A percentile compares a stretch with the other conserved stretches of the same genome.
Evolutionary conservation across 2,329 filamentous ascomycete species (phyloP).

Genomic region (Gliomastix tumulicola): DNA sequence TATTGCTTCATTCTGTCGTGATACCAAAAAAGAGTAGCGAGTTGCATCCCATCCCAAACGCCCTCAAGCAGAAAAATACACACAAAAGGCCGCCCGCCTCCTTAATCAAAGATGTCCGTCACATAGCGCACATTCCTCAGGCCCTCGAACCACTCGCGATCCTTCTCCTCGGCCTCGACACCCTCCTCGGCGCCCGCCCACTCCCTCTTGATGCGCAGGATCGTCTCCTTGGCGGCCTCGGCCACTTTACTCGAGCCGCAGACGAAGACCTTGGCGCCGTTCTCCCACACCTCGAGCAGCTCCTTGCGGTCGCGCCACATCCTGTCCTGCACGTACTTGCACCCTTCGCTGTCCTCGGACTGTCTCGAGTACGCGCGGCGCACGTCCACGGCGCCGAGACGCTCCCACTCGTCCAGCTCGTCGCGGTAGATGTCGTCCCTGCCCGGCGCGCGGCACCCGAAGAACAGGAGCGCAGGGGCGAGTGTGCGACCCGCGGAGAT

Average conservation of each 20-base stretch:
- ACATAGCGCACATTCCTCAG: slow-evolving; percentile 45
- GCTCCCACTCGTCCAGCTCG: slow-evolving; percentile 38
- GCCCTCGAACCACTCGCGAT: slow-evolving; percentile 31
- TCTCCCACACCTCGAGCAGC: slow-evolving; percentile 22
- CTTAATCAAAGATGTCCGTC: slow-evolving; percentile 52
- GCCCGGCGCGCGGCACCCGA: slow-evolving; percentile 33
- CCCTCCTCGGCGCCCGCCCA: slow-evolving; percentile 23
- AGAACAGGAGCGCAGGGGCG: slow-evolving; percentile 46
- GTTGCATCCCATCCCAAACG: too few species aligned
- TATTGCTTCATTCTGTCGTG: too few species aligned
- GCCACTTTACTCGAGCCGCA: slow-evolving; percentile 46
- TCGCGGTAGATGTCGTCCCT: slow-evolving; percentile 37
- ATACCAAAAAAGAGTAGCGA: too few species aligned
- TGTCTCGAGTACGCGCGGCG: slow-evolving; percentile 41
- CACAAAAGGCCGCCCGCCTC: too few species aligned
- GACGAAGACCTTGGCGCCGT: slow-evolving; percentile 47
- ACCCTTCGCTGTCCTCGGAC: slow-evolving; percentile 30
- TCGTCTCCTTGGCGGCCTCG: slow-evolving; percentile 27
- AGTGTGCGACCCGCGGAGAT: slow-evolving; percentile 36
- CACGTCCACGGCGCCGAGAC: slow-evolving; percentile 42
- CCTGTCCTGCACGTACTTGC: slow-evolving; percentile 26
- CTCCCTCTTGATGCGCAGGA: slow-evolving; percentile 10
- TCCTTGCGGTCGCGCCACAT: slow-evolving; percentile 19
- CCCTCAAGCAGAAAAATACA: too few species aligned
- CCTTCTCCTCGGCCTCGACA: slow-evolving; percentile 18